Evolutionary conservation across 1,284 basidiomycete species (phyloP).

Genomic region (Rhodotorula mucilaginosa): DNA sequence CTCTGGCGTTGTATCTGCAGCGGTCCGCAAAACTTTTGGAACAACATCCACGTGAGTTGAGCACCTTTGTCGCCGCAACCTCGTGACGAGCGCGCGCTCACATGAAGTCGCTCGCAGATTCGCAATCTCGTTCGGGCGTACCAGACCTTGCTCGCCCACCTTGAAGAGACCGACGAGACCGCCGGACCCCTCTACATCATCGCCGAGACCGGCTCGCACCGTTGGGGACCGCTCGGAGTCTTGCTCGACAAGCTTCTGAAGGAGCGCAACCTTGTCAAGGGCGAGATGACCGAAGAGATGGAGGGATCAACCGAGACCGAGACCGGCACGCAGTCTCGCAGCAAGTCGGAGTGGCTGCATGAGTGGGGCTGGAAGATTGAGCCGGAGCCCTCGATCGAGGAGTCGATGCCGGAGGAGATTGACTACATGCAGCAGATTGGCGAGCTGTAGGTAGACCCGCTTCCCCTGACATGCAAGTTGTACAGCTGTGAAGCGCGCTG

Average conservation of each 20-base stretch:
- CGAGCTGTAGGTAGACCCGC: background rate
- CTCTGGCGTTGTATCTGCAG: background rate
- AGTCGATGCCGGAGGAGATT: constrained; percentile 8
- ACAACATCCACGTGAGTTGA: constrained; percentile 27
- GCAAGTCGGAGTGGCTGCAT: constrained; percentile 9
- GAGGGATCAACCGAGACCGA: background rate
- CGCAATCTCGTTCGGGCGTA: constrained; percentile 18
- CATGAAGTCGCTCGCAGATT: background rate
- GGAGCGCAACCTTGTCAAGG: background rate
- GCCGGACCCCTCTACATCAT: constrained; percentile 15
- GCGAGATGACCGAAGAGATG: background rate
- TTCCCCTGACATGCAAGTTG: background rate
- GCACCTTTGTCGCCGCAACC: no score
- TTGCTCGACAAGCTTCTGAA: constrained; percentile 1
- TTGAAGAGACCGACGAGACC: constrained; percentile 2
- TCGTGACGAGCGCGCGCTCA: no score
- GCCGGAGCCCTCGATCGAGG: background rate
- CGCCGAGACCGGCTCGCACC: constrained; percentile 16
- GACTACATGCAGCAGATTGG: constrained; percentile 1
- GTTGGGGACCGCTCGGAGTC: constrained; percentile 2
- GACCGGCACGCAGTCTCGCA: constrained; percentile 7
- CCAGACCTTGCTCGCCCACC: constrained; percentile 17
- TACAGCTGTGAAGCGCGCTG: no score
- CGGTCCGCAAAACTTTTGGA: constrained; percentile 19
- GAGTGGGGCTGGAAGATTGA: constrained; percentile 17